Percentiles rank a stretch among this genome's conserved stretches.
Conservation (phyloP, 2,329 filamentous ascomycete species). For the Gnomoniopsis sp. region DNA sequence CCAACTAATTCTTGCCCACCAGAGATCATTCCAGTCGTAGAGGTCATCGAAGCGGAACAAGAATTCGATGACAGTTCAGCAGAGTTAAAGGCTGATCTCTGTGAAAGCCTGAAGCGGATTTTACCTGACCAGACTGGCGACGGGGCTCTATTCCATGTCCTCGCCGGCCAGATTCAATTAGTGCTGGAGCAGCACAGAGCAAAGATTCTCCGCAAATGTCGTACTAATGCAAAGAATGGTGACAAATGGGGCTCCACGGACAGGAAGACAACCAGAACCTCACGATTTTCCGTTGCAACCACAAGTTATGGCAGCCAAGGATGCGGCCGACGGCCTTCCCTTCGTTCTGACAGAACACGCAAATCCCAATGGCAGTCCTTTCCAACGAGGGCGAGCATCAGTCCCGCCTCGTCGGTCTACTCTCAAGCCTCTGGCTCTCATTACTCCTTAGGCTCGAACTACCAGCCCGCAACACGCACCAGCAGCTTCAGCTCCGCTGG, state of each 20-base stretch:
- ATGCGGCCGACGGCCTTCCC: slow-evolving; percentile 3
- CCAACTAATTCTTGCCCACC: not conserved
- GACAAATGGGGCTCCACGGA: not conserved
- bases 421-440: slow-evolving; percentile 1
- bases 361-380: slow-evolving; percentile 1
- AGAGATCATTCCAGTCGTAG: slow-evolving; percentile 15
- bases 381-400: slow-evolving; percentile 7
- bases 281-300: slow-evolving; percentile 11
- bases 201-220: slow-evolving; percentile 14
- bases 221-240: not conserved
- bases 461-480: slow-evolving; percentile 7
- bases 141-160: slow-evolving; percentile 6
- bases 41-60: slow-evolving; percentile 16
- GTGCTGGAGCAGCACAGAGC: slow-evolving; percentile 17
- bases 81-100: slow-evolving; percentile 14
- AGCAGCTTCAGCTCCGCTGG: slow-evolving; percentile 11
- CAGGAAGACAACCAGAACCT: not conserved
- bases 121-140: slow-evolving; percentile 13
- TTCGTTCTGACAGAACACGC: not conserved
- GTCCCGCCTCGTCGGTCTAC: slow-evolving; percentile 12
- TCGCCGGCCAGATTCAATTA: slow-evolving; percentile 17
- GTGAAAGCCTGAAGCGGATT: slow-evolving; percentile 10
- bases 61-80: slow-evolving; percentile 14
- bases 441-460: not conserved
- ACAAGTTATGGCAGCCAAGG: not conserved